Evolutionary conservation across 2,329 filamentous ascomycete species (phyloP).

Genomic region (Volutella citrinella): DNA sequence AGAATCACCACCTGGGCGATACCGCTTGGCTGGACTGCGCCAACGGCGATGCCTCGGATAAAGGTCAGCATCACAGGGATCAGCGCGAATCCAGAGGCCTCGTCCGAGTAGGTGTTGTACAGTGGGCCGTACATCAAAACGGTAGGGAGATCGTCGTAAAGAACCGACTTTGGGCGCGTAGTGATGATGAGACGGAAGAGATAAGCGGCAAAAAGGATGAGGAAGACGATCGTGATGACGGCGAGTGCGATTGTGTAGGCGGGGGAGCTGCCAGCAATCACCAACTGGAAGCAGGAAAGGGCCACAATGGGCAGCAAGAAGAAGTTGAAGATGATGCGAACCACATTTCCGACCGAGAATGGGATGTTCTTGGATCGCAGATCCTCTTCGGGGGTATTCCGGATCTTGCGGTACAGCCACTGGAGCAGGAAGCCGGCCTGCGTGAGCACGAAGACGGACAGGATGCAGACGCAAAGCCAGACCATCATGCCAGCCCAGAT

Average conservation of each 20-base stretch:
- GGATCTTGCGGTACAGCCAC: constrained; percentile 71
- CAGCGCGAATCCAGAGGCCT: constrained; percentile 84
- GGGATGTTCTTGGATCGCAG: constrained; percentile 87
- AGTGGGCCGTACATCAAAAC: constrained; percentile 87
- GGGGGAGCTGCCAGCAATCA: constrained; percentile 67
- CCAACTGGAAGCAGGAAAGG: constrained; percentile 86
- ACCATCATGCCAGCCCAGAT: constrained; percentile 94
- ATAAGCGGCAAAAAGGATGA: constrained; percentile 74
- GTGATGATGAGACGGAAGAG: constrained; percentile 76
- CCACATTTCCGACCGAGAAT: constrained; percentile 74
- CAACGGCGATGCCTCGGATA: constrained; percentile 83
- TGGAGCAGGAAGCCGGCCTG: constrained; percentile 75
- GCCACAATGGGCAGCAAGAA: constrained; percentile 85
- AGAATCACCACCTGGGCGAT: constrained; percentile 90
- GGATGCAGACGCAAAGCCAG: constrained; percentile 80
- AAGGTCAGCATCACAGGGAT: constrained; percentile 83
- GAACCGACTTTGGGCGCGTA: constrained; percentile 76
- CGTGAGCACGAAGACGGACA: constrained; percentile 61
- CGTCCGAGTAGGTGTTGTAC: constrained; percentile 97
- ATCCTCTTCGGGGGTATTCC: constrained; percentile 77
- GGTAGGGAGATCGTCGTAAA: constrained; percentile 91
- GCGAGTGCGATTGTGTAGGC: constrained; percentile 71
- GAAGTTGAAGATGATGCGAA: constrained; percentile 89
- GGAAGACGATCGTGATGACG: constrained; percentile 67
- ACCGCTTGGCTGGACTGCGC: constrained; percentile 87